Evolutionary conservation across 208 protist genomes (phyloP).

Genomic region (Leishmania guyanensis): DNA sequence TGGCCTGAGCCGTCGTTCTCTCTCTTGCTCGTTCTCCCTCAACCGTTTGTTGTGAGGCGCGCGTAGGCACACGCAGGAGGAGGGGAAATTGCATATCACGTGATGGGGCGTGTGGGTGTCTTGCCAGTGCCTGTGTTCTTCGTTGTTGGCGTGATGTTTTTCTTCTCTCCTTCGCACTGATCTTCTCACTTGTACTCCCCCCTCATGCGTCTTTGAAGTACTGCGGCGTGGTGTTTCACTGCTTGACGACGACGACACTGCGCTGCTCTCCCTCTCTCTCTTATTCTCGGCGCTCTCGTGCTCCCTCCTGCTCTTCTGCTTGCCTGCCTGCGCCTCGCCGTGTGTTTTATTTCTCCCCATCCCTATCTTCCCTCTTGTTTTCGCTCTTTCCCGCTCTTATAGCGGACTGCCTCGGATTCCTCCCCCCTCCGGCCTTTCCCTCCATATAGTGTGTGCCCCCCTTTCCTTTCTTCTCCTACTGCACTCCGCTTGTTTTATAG

Average conservation of each 20-base stretch:
- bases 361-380: background rate
- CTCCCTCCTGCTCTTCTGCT: background rate
- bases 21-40: background rate
- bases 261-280: background rate
- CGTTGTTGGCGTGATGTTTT: background rate
- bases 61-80: background rate
- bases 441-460: no score
- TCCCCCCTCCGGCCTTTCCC: background rate
- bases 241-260: background rate
- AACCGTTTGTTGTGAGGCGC: background rate
- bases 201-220: background rate
- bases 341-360: background rate
- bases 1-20: background rate
- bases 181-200: background rate
- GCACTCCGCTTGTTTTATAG: background rate
- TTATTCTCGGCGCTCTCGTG: background rate
- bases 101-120: no score
- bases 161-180: background rate
- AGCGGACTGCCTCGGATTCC: background rate
- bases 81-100: background rate
- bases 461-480: background rate
- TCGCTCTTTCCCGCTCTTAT: background rate
- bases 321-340: background rate
- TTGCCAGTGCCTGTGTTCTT: background rate
- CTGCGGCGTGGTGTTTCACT: background rate